Base-by-base conservation (phyloP, 345 rosid species). In the Lumnitzera racemosa region DNA sequence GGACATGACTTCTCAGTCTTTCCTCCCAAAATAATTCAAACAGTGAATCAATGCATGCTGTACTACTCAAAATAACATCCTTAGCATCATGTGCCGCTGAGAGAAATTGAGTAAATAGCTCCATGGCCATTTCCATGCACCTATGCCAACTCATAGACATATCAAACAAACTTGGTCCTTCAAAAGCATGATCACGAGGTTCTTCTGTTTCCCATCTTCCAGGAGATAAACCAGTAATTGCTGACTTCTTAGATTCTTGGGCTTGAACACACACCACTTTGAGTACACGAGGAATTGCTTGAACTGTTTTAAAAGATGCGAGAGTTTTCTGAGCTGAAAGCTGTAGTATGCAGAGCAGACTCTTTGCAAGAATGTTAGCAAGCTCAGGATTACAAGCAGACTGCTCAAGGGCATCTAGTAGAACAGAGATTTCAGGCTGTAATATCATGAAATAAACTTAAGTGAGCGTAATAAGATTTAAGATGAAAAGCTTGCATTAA, bases 1-100 rank as follows among this genome's bases (percentile, higher is more conserved):
- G 76, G 70, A 87, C 89, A 75, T 53, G 62, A 56, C 69, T 74
- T 72, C 92, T 83, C 72, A 83, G 70, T 43, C 77, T 58, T 69
- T 81, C 90, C 72, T 83, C 95, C 98, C 98, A 89, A 72, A 91
- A 91, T 62, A 91, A 81, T 67, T 83, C 89, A 80, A 91, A 91
- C 58, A 91, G 76, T 72, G 79, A 87, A 70, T 91, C 95, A 64
- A 91, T 73, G 43, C 90, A 82, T 46, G 73, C 69, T 9, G 74
- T 67, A 67, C 81, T 81, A 67, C 60, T 76, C 82, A 91, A 80
- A 73, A 89, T 73, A 65, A 76, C 71, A 72, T 59, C 59, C 66
- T 70, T 81, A 51, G 88, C 90, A 58, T 82, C 89, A 74, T 80
- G 84, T 46, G 83, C 72, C 46, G 75, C 57, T 2, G 78, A 79